Evolutionary conservation across 148 eudicot species (phyloP).

Genomic region (Spergularia bocconei): DNA sequence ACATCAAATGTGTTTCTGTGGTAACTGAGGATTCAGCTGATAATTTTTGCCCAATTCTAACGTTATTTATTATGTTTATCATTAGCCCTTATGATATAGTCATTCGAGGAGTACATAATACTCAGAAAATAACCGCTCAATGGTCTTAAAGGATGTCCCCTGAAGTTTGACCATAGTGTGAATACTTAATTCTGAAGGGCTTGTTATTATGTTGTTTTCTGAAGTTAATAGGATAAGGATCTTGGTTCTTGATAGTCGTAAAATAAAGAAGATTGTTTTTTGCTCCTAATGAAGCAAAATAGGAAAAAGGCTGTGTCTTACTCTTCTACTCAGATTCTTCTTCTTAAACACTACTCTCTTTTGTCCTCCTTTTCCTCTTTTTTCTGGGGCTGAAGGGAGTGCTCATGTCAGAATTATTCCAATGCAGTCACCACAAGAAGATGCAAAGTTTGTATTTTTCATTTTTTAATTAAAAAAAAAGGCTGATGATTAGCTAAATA

Average conservation of each 20-base stretch:
- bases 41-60: background rate
- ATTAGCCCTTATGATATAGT: background rate
- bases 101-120: background rate
- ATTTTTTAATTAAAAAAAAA: background rate
- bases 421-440: background rate
- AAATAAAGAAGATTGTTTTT: background rate
- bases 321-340: constrained; percentile 11
- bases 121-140: background rate
- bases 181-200: constrained; percentile 5
- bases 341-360: constrained; percentile 17
- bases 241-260: too few relatives aligned
- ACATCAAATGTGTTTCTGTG: background rate
- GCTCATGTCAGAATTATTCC: constrained; percentile 3
- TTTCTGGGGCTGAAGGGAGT: constrained; percentile 1
- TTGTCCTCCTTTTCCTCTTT: constrained; percentile 10
- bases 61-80: too few relatives aligned
- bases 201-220: background rate
- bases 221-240: too few relatives aligned
- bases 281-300: constrained; percentile 8
- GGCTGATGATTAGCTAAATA: background rate
- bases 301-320: constrained; percentile 8
- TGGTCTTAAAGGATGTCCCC: background rate
- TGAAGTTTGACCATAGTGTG: constrained; percentile 7
- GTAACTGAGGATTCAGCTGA: background rate
- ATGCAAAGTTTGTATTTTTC: background rate